A percentile compares a stretch with the other conserved stretches of the same genome.
These are phyloP conservation scores for Apostasia ramifera DNA, from an alignment of 106 monocot genomes.

Conservation along the genomic window DNA sequence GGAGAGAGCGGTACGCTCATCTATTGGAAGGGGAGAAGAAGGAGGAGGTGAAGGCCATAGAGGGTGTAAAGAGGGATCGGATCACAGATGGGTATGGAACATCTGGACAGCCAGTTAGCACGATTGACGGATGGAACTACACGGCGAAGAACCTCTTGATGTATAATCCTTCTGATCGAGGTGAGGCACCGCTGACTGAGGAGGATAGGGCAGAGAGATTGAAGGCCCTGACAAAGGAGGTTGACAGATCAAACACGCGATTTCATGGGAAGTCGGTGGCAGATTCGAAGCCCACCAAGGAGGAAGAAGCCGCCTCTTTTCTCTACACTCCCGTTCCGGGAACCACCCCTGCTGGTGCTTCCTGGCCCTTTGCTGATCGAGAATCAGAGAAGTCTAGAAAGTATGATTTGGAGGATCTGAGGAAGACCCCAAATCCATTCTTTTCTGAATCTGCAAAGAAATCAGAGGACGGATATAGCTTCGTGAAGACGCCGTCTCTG, in stretches of 20 bases:
- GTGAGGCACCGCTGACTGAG: slow-evolving; percentile 60
- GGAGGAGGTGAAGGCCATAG: slow-evolving; percentile 16
- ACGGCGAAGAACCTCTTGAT: slow-evolving; percentile 89
- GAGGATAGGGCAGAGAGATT: slow-evolving; percentile 64
- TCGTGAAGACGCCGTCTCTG: slow-evolving; percentile 84
- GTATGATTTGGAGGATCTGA: slow-evolving; percentile 93
- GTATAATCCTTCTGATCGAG: slow-evolving; percentile 55
- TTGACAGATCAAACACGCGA: slow-evolving; percentile 53
- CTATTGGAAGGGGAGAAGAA: slow-evolving; percentile 52
- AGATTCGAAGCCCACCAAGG: slow-evolving; percentile 35
- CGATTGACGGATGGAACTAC: slow-evolving; percentile 74
- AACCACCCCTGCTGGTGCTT: slow-evolving; percentile 65
- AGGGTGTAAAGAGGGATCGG: slow-evolving; percentile 36
- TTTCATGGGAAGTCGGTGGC: slow-evolving; percentile 38
- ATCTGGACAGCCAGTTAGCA: slow-evolving; percentile 69
- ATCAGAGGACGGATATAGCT: slow-evolving; percentile 79
- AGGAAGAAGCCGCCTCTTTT: slow-evolving; percentile 38
- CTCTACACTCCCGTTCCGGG: slow-evolving; percentile 61
- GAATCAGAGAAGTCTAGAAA: slow-evolving; percentile 56
- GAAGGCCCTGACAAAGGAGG: slow-evolving; percentile 75
- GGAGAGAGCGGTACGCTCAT: slow-evolving; percentile 61
- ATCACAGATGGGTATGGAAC: slow-evolving; percentile 93
- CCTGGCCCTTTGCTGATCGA: slow-evolving; percentile 65
- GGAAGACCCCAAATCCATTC: slow-evolving; percentile 76
- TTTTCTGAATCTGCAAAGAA: slow-evolving; percentile 70